Percentiles rank a stretch among this genome's conserved stretches.
phyloP scores from a whole-genome alignment of 1,139 yeast genomes.

The Diutina pseudorugosa region DNA sequence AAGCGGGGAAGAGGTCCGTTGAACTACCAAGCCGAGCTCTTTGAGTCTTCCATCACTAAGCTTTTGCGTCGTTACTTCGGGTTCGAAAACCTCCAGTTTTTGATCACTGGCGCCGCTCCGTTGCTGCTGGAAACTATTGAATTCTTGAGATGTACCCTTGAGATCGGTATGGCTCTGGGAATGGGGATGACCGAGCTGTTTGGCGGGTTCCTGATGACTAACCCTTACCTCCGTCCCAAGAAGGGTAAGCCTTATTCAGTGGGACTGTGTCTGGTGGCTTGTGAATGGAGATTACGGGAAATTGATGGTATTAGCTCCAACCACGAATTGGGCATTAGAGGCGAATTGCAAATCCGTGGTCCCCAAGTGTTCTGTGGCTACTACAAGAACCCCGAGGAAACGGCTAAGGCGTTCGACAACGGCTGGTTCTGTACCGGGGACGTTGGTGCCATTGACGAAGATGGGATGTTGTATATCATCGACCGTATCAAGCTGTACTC shows the following conservation, averaged over 20 bases:
- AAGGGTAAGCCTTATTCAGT: conserved; percentile 1
- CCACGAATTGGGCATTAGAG: conserved; percentile 9
- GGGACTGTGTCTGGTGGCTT: not conserved
- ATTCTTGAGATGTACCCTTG: conserved; percentile 11
- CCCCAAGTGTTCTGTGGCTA: conserved; percentile 26
- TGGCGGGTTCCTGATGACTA: conserved; percentile 1
- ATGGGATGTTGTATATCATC: conserved; percentile 41
- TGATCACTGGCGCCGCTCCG: conserved; percentile 14
- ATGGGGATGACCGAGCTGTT: conserved; percentile 4
- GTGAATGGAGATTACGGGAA: not conserved
- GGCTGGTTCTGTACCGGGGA: conserved; percentile 79
- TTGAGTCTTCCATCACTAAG: conserved; percentile 9
- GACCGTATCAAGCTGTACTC: conserved; percentile 75
- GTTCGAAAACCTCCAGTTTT: conserved; percentile 12
- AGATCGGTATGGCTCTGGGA: conserved; percentile 9
- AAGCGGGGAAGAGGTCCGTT: not conserved
- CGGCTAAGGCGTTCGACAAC: conserved; percentile 26
- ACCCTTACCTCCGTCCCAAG: not conserved
- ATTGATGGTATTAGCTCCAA: not conserved
- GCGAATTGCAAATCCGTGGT: conserved; percentile 31
- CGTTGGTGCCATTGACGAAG: conserved; percentile 41
- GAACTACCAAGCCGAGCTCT: conserved; percentile 4
- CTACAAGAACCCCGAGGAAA: conserved; percentile 27
- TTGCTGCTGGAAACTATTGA: conserved; percentile 10
- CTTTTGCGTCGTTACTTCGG: conserved; percentile 9